Conservation (phyloP, 2,329 filamentous ascomycete species). For the Rasamsonia emersonii region DNA sequence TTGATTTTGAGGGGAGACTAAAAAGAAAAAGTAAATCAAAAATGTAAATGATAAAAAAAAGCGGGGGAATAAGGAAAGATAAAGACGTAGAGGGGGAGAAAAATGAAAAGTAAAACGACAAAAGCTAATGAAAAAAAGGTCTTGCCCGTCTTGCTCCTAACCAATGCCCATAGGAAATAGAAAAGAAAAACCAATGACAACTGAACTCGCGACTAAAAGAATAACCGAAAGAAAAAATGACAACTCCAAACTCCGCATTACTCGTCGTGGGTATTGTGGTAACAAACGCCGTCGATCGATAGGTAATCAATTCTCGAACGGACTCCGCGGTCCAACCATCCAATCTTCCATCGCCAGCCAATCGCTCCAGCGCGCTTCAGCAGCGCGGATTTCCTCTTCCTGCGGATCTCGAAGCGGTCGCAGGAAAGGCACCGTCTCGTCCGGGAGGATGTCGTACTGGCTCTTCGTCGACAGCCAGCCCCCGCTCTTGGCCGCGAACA, state of each 20-base stretch:
- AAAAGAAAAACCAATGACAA: no score
- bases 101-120: no score
- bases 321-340: slow-evolving; percentile 72
- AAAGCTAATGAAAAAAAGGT: no score
- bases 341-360: slow-evolving; percentile 97
- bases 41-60: no score
- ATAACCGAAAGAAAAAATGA: background rate
- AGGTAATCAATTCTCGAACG: slow-evolving; percentile 12
- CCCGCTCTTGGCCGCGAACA: slow-evolving; percentile 88
- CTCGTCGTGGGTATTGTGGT: background rate
- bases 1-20: no score
- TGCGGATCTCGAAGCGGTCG: slow-evolving; percentile 66
- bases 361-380: slow-evolving; percentile 81
- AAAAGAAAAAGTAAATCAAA: no score
- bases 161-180: no score
- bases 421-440: slow-evolving; percentile 80
- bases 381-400: slow-evolving; percentile 69
- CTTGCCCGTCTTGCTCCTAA: no score
- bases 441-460: slow-evolving; percentile 76
- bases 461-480: slow-evolving; percentile 83
- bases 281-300: background rate
- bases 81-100: no score
- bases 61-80: no score
- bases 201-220: background rate
- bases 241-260: slow-evolving; percentile 4